Base-by-base conservation (phyloP, 1,139 yeast genomes). In the Pichia sp. region DNA sequence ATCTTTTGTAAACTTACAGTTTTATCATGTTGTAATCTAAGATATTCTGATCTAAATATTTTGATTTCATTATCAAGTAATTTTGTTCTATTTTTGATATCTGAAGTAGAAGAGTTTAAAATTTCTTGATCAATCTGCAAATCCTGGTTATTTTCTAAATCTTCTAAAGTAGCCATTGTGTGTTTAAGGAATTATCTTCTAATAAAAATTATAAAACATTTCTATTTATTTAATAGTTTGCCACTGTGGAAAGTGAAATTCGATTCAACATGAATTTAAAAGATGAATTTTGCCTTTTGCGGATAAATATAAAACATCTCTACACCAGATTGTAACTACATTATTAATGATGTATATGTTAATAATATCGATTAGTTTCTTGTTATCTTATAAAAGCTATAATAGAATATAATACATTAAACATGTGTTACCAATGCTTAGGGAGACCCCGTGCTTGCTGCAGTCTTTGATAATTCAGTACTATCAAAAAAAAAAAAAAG, bases 11-110 rank as follows among this genome's bases (percentile, higher is more conserved):
- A 69, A 97, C 90, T 92, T 44, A 89, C 87, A 46, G 87, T 79
- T 68, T 87, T 87, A 61, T 94, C 98, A 65, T 92, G 97, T 43
- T 86, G 77, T 53, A 94, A 72, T 61, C 98, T 76, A 65, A 90
- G 95, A 57, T 80, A 74, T 68, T 94, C 98, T 10, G 96, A 86
- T 60, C 87, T 77, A 86, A 94, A 89, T 56, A 94, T 94, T 64
- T 90, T 87, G 66, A 94, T 90, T 63, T 94, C 98, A 65, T 94
- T 92, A 61, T 92, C 97, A 57, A 92, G 74, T 50, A 94, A 71
- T 57, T 86, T 84, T 39, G 96, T 80, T 58, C 98, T 80, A 62
- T 87, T 90, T 63, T 76, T 73, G 60, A 94, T 79, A 60, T 94
- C 98, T 30, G 82, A 76, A 1, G 96, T 83, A 33, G 96, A 76